Evolutionary conservation across 257 asterid genomes (phyloP).

Genomic region (Haberlea rhodopensis): DNA sequence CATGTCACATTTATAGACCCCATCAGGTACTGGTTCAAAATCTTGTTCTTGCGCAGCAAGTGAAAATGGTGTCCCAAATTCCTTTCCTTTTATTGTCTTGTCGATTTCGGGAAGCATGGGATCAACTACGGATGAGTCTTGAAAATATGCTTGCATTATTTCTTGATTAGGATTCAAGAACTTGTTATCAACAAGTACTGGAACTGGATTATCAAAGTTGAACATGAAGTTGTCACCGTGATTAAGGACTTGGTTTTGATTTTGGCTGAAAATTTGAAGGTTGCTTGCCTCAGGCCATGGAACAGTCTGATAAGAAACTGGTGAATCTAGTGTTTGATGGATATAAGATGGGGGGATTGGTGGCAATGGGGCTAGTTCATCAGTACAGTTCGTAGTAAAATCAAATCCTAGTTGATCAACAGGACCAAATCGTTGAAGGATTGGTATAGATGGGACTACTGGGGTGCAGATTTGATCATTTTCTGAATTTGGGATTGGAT

Average conservation of each 20-base stretch:
- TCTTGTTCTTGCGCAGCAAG: constrained; percentile 9
- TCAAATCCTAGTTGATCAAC: constrained; percentile 15
- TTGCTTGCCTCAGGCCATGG: constrained; percentile 22
- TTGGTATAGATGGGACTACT: neutral
- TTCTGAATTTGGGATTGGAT: constrained; percentile 23
- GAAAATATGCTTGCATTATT: constrained; percentile 18
- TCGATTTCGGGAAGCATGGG: constrained; percentile 8
- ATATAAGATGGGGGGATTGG: neutral
- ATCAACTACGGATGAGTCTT: constrained; percentile 6
- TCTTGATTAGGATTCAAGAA: neutral
- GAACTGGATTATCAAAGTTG: neutral
- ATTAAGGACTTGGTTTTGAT: constrained; percentile 17
- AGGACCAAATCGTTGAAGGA: constrained; percentile 25
- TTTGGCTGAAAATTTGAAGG: constrained; percentile 17
- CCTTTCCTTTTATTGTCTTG: constrained; percentile 7
- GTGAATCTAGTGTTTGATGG: neutral
- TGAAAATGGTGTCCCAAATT: constrained; percentile 22
- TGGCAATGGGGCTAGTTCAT: constrained; percentile 20
- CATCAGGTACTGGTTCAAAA: constrained; percentile 14
- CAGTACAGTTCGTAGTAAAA: neutral
- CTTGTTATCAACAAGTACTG: neutral
- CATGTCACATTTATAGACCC: neutral
- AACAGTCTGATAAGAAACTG: constrained; percentile 19
- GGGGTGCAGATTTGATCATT: constrained; percentile 20
- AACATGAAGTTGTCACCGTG: constrained; percentile 24